Evolutionary conservation across 2,329 filamentous ascomycete genomes (phyloP).

Genomic region (Pleurostoma richardsiae): DNA sequence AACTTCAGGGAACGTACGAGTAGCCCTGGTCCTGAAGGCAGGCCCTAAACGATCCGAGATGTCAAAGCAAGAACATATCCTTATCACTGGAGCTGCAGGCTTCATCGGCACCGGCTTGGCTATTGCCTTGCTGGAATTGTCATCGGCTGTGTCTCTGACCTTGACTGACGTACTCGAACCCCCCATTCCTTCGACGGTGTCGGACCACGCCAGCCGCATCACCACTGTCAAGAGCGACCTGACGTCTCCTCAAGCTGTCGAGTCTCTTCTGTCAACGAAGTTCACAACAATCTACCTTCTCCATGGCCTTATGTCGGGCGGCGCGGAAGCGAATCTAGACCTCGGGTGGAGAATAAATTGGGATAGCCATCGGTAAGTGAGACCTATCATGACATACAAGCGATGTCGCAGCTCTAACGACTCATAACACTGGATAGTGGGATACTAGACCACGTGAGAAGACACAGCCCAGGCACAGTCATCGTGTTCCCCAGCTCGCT

Average conservation of each 20-base stretch:
- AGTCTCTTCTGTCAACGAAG: conserved; percentile 2
- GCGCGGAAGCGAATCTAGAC: conserved; percentile 54
- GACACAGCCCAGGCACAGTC: conserved; percentile 37
- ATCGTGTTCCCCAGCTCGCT: conserved; percentile 55
- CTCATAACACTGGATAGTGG: conserved; percentile 6
- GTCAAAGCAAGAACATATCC: conserved; percentile 29
- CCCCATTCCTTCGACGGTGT: conserved; percentile 36
- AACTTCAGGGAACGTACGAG: too few relatives aligned
- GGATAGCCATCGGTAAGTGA: conserved; percentile 40
- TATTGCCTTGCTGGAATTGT: conserved; percentile 42
- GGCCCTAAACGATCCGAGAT: neutral
- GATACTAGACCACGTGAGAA: conserved; percentile 46
- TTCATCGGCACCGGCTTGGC: conserved; percentile 61
- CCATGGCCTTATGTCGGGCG: conserved; percentile 60
- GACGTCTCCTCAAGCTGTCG: neutral
- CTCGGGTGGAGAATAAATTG: conserved; percentile 51
- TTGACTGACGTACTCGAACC: conserved; percentile 53
- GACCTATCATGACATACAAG: too few relatives aligned
- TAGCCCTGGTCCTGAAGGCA: too few relatives aligned
- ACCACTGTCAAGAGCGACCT: conserved; percentile 22
- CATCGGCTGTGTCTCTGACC: conserved; percentile 34
- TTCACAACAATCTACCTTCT: conserved; percentile 50
- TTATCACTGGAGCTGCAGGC: conserved; percentile 60
- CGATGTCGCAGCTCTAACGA: too few relatives aligned
- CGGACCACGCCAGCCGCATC: conserved; percentile 13